Percentiles rank a stretch among this genome's conserved stretches.
Conservation (phyloP, 116 monocot genomes). For the Trichopus zeylanicus region DNA sequence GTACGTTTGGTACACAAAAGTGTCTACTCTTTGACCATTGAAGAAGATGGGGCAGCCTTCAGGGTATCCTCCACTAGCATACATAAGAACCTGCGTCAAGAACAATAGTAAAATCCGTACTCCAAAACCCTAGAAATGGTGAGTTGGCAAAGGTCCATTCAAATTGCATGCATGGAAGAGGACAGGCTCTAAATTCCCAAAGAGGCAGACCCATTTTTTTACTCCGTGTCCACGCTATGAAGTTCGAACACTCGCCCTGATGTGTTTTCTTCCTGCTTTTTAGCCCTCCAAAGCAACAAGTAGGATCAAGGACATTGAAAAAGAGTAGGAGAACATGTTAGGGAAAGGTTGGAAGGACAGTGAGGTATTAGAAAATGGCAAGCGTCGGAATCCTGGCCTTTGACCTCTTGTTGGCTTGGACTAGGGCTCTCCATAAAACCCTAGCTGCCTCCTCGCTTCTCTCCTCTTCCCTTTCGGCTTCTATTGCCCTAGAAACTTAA, state of each 20-base stretch:
- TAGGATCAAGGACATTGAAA: neutral
- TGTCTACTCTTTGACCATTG: neutral
- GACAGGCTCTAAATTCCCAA: too few relatives aligned
- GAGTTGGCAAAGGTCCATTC: neutral
- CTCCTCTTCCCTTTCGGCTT: slow-evolving; percentile 10
- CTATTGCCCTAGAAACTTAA: slow-evolving; percentile 7
- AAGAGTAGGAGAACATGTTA: too few relatives aligned
- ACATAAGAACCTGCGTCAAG: neutral
- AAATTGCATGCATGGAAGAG: neutral
- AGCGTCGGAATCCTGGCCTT: slow-evolving; percentile 26
- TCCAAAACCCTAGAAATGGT: neutral
- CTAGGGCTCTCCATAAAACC: slow-evolving; percentile 7
- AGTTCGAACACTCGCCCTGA: too few relatives aligned
- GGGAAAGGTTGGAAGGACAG: too few relatives aligned
- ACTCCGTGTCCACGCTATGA: too few relatives aligned
- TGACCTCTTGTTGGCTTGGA: slow-evolving; percentile 10
- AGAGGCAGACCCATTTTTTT: too few relatives aligned
- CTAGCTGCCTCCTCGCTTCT: neutral
- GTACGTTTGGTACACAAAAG: too few relatives aligned
- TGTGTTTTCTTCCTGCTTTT: too few relatives aligned
- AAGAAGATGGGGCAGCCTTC: neutral
- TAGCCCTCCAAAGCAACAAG: too few relatives aligned
- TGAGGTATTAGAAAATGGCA: too few relatives aligned
- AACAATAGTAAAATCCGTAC: neutral
- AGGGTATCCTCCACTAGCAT: neutral